These are phyloP conservation scores for Trichoderma harzianum DNA, from an alignment of 2,329 filamentous ascomycete genomes.

Conservation along the genomic window DNA sequence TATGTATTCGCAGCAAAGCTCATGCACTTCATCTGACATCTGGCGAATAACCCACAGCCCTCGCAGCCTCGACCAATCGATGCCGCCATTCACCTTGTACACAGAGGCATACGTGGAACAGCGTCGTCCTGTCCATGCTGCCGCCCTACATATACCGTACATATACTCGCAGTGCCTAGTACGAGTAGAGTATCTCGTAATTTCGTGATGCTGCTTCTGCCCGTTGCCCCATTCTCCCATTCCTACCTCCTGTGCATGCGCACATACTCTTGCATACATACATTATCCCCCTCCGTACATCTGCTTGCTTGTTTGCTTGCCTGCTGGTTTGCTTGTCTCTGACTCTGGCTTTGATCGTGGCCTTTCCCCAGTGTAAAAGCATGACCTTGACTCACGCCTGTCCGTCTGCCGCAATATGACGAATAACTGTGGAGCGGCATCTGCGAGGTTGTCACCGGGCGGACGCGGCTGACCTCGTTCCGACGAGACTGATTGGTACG, in stretches of 20 bases:
- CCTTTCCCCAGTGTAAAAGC: not conserved
- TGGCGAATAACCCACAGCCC: constrained; percentile 17
- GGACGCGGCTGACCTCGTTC: constrained; percentile 14
- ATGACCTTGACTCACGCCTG: not conserved
- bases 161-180: not conserved
- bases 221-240: not conserved
- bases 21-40: constrained; percentile 21
- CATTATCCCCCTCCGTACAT: not conserved
- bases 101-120: constrained; percentile 20
- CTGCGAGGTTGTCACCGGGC: constrained; percentile 18
- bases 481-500: constrained; percentile 12
- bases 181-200: not conserved
- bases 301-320: not conserved
- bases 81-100: constrained; percentile 10
- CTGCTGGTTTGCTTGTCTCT: not conserved
- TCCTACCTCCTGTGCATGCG: not conserved
- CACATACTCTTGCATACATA: not conserved
- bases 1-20: constrained; percentile 8
- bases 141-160: constrained; percentile 6
- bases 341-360: not conserved
- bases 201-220: not conserved
- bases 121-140: constrained; percentile 17
- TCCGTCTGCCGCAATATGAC: constrained; percentile 5
- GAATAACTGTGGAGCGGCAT: constrained; percentile 10
- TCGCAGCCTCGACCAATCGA: constrained; percentile 15